Conservation (phyloP, 352 stramenopile genomes). For the Globisporangium apiculatum region DNA sequence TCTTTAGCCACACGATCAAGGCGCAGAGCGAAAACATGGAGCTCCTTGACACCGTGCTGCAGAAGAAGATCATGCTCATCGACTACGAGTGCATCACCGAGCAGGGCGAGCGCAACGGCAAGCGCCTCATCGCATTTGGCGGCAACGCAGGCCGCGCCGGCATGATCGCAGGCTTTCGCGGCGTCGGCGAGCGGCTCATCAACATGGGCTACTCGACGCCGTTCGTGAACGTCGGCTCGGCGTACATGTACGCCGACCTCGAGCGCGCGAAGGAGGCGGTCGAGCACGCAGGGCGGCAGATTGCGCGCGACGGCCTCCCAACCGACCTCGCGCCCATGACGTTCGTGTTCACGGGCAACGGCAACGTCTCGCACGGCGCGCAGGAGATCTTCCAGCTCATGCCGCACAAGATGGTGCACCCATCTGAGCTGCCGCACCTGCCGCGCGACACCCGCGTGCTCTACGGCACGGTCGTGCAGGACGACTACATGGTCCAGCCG, state of each 20-base stretch:
- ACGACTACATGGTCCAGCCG: constrained; percentile 61
- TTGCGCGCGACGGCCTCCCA: constrained; percentile 77
- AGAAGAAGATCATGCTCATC: constrained; percentile 91
- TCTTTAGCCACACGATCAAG: constrained; percentile 97
- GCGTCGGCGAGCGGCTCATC: constrained; percentile 90
- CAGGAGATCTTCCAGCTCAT: constrained; percentile 93
- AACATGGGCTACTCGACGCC: constrained; percentile 90
- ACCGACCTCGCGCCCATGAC: constrained; percentile 73
- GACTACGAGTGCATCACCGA: constrained; percentile 96
- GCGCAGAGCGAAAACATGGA: constrained; percentile 95
- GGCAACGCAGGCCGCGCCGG: constrained; percentile 91
- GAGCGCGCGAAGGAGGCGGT: constrained; percentile 85
- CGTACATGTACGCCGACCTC: constrained; percentile 93
- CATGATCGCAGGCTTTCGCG: constrained; percentile 93
- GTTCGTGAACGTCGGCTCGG: constrained; percentile 90
- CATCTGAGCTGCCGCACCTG: constrained; percentile 78
- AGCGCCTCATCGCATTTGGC: constrained; percentile 92
- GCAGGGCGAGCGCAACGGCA: constrained; percentile 59
- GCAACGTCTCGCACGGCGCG: constrained; percentile 93
- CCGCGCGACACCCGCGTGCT: constrained; percentile 53
- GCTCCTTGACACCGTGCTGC: constrained; percentile 88
- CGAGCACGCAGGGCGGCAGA: constrained; percentile 69
- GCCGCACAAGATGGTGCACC: constrained; percentile 90
- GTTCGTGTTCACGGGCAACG: constrained; percentile 92
- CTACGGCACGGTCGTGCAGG: constrained; percentile 77